Base-by-base conservation (phyloP, 2,329 filamentous ascomycete genomes). In the Verticillium longisporum region DNA sequence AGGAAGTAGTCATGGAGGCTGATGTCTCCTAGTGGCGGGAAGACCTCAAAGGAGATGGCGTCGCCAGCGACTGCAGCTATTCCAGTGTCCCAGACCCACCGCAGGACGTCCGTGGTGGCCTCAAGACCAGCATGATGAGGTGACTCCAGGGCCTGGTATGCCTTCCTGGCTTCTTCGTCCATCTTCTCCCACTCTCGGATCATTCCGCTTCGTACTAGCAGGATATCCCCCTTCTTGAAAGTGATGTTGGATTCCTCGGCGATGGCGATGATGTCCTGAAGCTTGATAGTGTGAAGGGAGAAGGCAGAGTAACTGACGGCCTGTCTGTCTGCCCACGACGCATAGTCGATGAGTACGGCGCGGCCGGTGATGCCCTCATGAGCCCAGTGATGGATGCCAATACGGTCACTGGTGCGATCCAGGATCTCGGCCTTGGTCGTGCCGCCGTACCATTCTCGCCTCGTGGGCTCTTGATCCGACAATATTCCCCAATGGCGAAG, bases 271-370 rank as follows among this genome's bases (percentile, higher is more conserved):
- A 65, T 57, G 31, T 64, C 62, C 7, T 10, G 7, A 4, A 68
- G 66, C 45, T 69, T 69, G 69, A 88, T 87, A 34, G 77, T 75
- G 67, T 85, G 76, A 0, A 77, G 74, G 4, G 77, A 77, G 59
- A 85, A 80, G 1, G 84, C 77, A 64, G 83, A 75, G 64, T 81
- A 83, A 4, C 72, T 63, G 37, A 81, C 79, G n/a, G 78, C 77
- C 60, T 81, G 78, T 15, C 76, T 76, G 59, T 80, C 75, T 18
- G 81, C 78, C 63, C 80, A 85, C 32, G 73, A 64, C 5, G 75
- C 77, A 60, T 80, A 86, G 68, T 87, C 84, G 0, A 84, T 70
- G 0, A 84, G 71, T 0, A 84, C 74, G 21, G 80, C 81, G 0
- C 82, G 76, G 4, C 80, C 81, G 21, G 68, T 69, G 59, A 82